Base-by-base conservation (phyloP, 371 early-diverging fungal species). In the Syncephalastrum racemosum region DNA sequence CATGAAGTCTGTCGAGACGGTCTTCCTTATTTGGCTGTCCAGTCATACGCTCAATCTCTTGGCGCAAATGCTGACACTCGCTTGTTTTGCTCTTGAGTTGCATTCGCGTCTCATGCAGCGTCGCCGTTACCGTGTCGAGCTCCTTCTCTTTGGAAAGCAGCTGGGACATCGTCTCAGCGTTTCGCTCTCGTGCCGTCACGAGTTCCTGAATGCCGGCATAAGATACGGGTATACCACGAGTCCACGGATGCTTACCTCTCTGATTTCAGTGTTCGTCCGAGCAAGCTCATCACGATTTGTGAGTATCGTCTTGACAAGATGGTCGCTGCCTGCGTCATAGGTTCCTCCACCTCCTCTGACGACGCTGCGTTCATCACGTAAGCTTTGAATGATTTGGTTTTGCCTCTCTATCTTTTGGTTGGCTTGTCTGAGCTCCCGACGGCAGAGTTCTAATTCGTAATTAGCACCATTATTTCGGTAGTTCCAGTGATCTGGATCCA, bases 141-240 rank as follows among this genome's bases (percentile, higher is more conserved):
- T 69, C 62, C 36, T 60, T 65, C n/a, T 66, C 56, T 24, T 73
- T 75, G n/a, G 68, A 56, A 16, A 64, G 52, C 4, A 74, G 40
- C 23, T 77, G 73, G 13, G 62, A 8, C 36, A 63, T 60, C 7
- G 72, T 19, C 27, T 66, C 60, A 19, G 62, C 63, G 36, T 63
- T 71, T 31, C 66, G 59, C 23, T 67, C 62, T 49, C 66, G 66
- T 44, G 73, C 50, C 16, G 52, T 41, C 6, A 40, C 56, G 18
- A 68, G 55, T 22, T 54, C 63, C 66, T 71, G 60, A 16, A 18
- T 25, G 31, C 13, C 16, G 1, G 39, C 7, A 20, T n/a, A 47
- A 50, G 12, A 14, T n/a, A 41, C 42, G 41, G 40, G 31, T 24
- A 13, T 7, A 25, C 23, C 16, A n/a, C 50, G 23, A 15, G 5